These are phyloP conservation scores for Fusarium guadeloupense DNA, from an alignment of 2,329 filamentous ascomycete genomes.

Conservation along the genomic window DNA sequence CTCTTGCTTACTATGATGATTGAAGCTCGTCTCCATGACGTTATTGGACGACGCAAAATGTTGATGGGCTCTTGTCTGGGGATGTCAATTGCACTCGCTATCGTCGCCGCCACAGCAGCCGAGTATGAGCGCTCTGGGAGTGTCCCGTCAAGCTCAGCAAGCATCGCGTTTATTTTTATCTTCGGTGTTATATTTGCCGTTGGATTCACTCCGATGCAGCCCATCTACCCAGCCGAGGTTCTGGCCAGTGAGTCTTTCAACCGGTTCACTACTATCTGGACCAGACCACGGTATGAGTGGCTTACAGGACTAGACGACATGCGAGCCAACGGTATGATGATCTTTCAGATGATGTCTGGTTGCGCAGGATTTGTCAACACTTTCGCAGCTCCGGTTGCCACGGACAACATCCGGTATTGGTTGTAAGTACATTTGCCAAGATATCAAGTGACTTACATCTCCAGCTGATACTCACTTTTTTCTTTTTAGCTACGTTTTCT, in stretches of 20 bases:
- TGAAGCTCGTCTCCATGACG: slow-evolving; percentile 9
- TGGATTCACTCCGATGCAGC: slow-evolving; percentile 13
- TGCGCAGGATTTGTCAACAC: slow-evolving; percentile 31
- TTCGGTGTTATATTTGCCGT: slow-evolving; percentile 7
- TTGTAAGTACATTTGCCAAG: background rate
- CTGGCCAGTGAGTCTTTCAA: background rate
- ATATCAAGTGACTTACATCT: background rate
- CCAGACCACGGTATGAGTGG: background rate
- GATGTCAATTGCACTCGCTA: background rate
- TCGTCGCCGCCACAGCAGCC: slow-evolving; percentile 5
- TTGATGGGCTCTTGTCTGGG: slow-evolving; percentile 10
- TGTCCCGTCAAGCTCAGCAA: slow-evolving; percentile 1
- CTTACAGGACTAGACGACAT: slow-evolving; percentile 19
- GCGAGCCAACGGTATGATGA: slow-evolving; percentile 35
- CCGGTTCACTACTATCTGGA: too few species aligned
- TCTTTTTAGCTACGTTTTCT: background rate
- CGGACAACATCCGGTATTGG: slow-evolving; percentile 29
- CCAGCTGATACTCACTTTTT: too few species aligned
- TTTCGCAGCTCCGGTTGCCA: slow-evolving; percentile 31
- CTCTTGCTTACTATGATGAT: background rate
- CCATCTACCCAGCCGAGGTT: slow-evolving; percentile 12
- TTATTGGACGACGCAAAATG: slow-evolving; percentile 11
- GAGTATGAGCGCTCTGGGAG: slow-evolving; percentile 4
- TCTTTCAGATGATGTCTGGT: slow-evolving; percentile 17
- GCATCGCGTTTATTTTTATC: slow-evolving; percentile 14